phyloP scores from a whole-genome alignment of 805 yeast species.

The Candida sakaeoensis region DNA sequence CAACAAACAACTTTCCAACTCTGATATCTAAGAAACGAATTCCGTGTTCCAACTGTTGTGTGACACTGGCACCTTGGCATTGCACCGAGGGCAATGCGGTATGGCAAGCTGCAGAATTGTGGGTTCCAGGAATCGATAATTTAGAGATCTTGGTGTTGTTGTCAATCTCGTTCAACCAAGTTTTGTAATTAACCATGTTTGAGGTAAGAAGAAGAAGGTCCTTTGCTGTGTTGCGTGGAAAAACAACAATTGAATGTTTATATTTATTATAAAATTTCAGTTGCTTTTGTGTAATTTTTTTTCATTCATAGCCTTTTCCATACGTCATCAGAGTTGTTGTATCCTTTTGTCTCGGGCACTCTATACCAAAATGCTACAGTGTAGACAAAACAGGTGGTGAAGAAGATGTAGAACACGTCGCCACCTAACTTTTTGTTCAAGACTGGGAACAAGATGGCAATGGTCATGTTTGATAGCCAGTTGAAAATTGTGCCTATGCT shows the following conservation, averaged over 20 bases:
- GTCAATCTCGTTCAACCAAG: slow-evolving; percentile 53
- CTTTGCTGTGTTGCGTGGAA: too few relatives aligned
- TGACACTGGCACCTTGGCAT: slow-evolving; percentile 62
- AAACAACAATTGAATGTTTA: slow-evolving; percentile 1
- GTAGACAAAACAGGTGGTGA: slow-evolving; percentile 17
- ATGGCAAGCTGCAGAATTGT: slow-evolving; percentile 72
- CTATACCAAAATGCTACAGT: slow-evolving; percentile 16
- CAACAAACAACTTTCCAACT: slow-evolving; percentile 54
- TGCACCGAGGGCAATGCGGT: slow-evolving; percentile 71
- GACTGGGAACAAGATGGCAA: slow-evolving; percentile 32
- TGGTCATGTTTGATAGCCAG: slow-evolving; percentile 31
- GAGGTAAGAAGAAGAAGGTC: not conserved
- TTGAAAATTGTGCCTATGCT: slow-evolving; percentile 32
- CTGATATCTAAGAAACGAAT: slow-evolving; percentile 74
- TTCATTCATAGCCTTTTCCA: slow-evolving; percentile 18
- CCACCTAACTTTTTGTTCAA: slow-evolving; percentile 24
- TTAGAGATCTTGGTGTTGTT: slow-evolving; percentile 51
- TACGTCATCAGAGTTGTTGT: slow-evolving; percentile 21
- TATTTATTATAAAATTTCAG: slow-evolving; percentile 2
- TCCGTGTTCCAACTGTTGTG: slow-evolving; percentile 65
- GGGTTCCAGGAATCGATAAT: slow-evolving; percentile 80
- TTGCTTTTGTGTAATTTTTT: slow-evolving; percentile 1
- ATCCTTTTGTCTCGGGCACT: slow-evolving; percentile 35
- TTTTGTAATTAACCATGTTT: slow-evolving; percentile 38
- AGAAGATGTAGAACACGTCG: slow-evolving; percentile 27